Conservation (phyloP, 2,329 filamentous ascomycete species). For the Lasiodiplodia sp. region DNA sequence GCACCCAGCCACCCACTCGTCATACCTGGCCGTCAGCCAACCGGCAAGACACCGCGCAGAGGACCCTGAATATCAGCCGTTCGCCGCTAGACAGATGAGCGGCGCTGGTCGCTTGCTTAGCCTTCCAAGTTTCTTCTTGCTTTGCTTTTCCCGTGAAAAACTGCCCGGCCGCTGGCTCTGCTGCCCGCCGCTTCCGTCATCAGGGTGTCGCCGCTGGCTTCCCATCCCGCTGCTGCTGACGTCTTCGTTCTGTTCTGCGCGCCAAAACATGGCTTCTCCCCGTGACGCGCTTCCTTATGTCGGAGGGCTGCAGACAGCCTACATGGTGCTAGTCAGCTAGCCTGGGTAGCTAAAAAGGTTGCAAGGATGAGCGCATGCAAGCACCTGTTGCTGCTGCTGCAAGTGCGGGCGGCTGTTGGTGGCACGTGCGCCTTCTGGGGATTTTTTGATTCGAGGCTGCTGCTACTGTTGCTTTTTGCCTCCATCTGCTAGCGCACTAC, state of each 20-base stretch:
- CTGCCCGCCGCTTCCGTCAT: neutral
- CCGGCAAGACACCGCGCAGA: neutral
- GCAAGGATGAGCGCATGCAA: neutral
- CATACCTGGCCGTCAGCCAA: neutral
- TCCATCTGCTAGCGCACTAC: neutral
- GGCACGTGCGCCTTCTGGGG: neutral
- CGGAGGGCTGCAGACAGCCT: neutral
- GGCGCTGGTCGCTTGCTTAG: neutral
- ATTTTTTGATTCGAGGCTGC: neutral
- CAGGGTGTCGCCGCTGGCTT: neutral
- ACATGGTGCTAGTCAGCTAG: neutral
- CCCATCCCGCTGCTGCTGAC: neutral
- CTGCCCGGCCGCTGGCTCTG: neutral
- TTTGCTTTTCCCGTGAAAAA: neutral
- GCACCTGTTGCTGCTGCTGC: neutral
- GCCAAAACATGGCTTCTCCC: neutral
- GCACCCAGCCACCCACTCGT: neutral
- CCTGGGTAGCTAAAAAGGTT: neutral
- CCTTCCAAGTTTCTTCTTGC: neutral
- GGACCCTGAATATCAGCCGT: neutral
- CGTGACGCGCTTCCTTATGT: neutral
- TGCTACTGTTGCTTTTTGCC: neutral
- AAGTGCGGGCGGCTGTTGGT: neutral
- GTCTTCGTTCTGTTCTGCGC: neutral
- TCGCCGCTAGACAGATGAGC: neutral